Base-by-base conservation (phyloP, 345 rosid species). In the Leavenworthia alabamica region DNA sequence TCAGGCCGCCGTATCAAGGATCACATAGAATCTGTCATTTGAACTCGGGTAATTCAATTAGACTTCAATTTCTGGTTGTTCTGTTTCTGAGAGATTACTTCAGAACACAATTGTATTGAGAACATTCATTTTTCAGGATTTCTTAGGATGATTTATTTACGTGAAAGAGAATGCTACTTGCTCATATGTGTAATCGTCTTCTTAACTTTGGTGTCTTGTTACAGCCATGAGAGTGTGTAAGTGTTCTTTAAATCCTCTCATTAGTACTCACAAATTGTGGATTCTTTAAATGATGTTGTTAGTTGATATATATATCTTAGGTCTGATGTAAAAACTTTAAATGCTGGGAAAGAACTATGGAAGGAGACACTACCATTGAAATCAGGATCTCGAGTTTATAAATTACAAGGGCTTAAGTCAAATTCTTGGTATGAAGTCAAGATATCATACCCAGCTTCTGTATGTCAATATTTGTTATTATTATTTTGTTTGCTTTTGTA, bases 381-480 rank as follows among this genome's bases (percentile, higher is more conserved):
- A 41, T 62, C 60, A 63, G 91, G 95, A 71, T 82, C 84, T 65
- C 75, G 82, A 29, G 57, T 77, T 39, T 93, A 87, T 49, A 57
- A 64, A 22, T 68, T 93, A 64, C 70, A 80, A 50, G 89, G 87
- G 50, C 78, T 93, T 22, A 93, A 83, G 70, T 71, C 97, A 10
- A 29, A 64, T 68, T 68, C 83, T 72, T 81, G 88, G 96, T 89
- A 89, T 43, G 94, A 87, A 93, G 94, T 89, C 84, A 89, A 93
- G 99, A 93, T 89, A 75, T 89, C 96, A 9, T 87, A 85, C 66
- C 99, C 99, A 53, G 96, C 96, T 78, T 89, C 96, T 78, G 97
- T 93, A 89, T 75, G 94, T 86, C 28, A 67, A 43, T 1, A 49
- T 46, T 37, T 49, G 1, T 58, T 42, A 33, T 67, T 51, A n/a